Evolutionary conservation across 2,329 filamentous ascomycete species (phyloP).

Genomic region (Colletotrichum sp.): DNA sequence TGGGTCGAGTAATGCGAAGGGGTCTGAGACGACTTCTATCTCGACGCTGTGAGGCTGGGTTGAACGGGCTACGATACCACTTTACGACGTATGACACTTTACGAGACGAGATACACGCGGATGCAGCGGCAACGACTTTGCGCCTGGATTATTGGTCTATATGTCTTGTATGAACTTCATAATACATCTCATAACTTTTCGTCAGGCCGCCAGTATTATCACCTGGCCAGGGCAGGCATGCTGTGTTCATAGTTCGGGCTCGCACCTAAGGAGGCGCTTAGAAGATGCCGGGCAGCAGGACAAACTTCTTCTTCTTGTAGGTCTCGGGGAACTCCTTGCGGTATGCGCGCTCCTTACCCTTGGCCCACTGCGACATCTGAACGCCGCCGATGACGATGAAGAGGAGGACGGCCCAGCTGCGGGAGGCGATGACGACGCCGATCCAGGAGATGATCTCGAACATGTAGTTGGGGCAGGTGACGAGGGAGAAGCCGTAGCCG

Average conservation of each 20-base stretch:
- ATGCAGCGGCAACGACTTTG: not conserved
- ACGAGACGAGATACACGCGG: not conserved
- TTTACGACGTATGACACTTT: slow-evolving; percentile 11
- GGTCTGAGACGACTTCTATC: slow-evolving; percentile 42
- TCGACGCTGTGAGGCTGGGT: slow-evolving; percentile 28
- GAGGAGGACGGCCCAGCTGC: slow-evolving; percentile 77
- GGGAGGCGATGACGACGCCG: slow-evolving; percentile 79
- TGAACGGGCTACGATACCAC: slow-evolving; percentile 25
- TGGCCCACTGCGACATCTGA: slow-evolving; percentile 88
- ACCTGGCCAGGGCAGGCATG: not conserved
- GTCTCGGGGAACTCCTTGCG: slow-evolving; percentile 89
- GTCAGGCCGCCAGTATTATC: not conserved
- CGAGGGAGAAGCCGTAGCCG: slow-evolving; percentile 82
- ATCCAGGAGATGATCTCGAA: slow-evolving; percentile 90
- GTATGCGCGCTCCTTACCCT: slow-evolving; percentile 90
- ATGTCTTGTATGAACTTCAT: not conserved
- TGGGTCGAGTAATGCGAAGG: slow-evolving; percentile 40
- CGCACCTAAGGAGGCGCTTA: slow-evolving; percentile 39
- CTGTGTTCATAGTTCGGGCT: not conserved
- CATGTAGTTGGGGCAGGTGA: slow-evolving; percentile 98
- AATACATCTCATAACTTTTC: not conserved
- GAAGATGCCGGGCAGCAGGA: slow-evolving; percentile 80
- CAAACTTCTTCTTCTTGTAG: slow-evolving; percentile 93
- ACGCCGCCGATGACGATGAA: slow-evolving; percentile 76
- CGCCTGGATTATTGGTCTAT: not conserved